phyloP scores from a whole-genome alignment of 192 early-diverging fungal species.

The Coemansia sp. region DNA sequence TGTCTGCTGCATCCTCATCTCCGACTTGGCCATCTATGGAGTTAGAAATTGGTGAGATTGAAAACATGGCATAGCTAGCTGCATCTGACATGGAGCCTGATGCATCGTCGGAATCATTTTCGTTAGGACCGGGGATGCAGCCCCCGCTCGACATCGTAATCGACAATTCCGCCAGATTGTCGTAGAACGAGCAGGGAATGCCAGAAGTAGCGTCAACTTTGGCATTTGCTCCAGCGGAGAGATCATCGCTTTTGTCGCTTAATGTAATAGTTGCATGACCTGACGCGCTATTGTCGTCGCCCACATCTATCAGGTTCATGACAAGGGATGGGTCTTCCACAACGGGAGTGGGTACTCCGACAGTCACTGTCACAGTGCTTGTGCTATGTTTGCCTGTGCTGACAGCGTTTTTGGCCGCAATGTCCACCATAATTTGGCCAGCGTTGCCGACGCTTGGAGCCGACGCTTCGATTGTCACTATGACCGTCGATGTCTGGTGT shows the following conservation, averaged over 20 bases:
- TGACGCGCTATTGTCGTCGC: neutral
- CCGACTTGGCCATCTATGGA: too few species aligned
- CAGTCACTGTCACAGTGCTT: neutral
- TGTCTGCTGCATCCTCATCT: neutral
- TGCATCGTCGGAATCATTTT: too few species aligned
- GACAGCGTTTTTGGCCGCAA: neutral
- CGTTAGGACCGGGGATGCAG: neutral
- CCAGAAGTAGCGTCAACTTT: neutral
- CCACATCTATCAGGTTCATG: slow-evolving; percentile 5
- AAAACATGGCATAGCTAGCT: too few species aligned
- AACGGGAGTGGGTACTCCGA: neutral
- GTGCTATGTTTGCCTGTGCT: neutral
- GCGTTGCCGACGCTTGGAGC: slow-evolving; percentile 15
- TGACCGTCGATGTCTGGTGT: neutral
- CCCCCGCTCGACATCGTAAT: neutral
- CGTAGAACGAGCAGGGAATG: slow-evolving; percentile 5
- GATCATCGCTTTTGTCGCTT: neutral
- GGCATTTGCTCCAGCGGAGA: neutral
- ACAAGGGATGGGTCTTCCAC: neutral
- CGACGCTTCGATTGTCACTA: neutral
- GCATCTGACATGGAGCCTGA: too few species aligned
- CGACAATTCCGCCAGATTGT: neutral
- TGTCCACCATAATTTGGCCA: slow-evolving; percentile 16
- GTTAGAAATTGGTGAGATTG: too few species aligned
- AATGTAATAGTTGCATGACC: neutral